Base-by-base conservation (phyloP, 176 grass and related monocot species). In the Pharus latifolius region DNA sequence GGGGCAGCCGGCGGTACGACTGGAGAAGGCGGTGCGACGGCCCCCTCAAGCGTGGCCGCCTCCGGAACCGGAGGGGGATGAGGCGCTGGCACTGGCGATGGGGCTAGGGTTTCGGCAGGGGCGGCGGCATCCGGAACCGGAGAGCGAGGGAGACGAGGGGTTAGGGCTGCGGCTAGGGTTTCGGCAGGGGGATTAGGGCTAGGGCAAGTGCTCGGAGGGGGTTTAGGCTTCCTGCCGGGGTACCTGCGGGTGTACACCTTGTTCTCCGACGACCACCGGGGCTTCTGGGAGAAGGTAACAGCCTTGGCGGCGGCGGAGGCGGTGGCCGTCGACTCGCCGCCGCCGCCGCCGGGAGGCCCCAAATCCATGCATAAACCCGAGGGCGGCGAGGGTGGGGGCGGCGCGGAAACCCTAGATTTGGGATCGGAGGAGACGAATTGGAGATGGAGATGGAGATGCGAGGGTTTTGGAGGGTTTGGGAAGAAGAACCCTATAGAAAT, bases 191-290 rank as follows among this genome's bases (percentile, higher is more conserved):
- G n/a, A n/a, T n/a, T n/a, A n/a, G n/a, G n/a, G n/a, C n/a, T n/a
- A n/a, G n/a, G n/a, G n/a, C n/a, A n/a, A n/a, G n/a, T n/a, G n/a
- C n/a, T n/a, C n/a, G 68, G 82, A 26, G 80, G 76, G 33, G 82
- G 71, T 69, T 83, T 96, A 55, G 72, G 72, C 25, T 76, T 84
- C 72, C 79, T 96, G 46, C 79, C 71, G 42, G 65, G 72, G 73
- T 84, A 84, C 71, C 81, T 96, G 28, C 92, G 92, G 18, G 63
- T 79, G 70, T 89, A 96, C 7, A 96, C 92, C 92, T 91, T 96
- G 78, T 78, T 91, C 72, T 88, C 85, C 43, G 79, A 34, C 22
- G 78, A 49, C 83, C 92, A 88, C 33, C 86, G 73, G 40, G 81
- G 67, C 65, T 67, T 73, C 16, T 49, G 55, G 8, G 72, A 51